phyloP scores from a whole-genome alignment of 768 basidiomycete genomes.

The Podaxis sp. region DNA sequence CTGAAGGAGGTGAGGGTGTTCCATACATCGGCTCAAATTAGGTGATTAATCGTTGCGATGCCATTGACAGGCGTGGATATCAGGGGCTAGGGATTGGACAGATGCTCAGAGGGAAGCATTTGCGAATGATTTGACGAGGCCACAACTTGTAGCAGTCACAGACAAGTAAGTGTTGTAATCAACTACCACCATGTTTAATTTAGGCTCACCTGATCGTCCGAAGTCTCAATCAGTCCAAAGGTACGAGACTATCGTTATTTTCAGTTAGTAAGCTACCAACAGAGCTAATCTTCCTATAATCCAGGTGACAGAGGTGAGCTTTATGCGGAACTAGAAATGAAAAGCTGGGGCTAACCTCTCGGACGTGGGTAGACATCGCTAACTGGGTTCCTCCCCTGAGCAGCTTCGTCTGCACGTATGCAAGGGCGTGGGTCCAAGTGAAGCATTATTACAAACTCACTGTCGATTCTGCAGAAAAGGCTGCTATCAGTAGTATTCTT shows the following conservation, averaged over 20 bases:
- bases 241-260: conserved; percentile 21
- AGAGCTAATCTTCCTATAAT: neutral
- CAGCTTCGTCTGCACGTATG: conserved; percentile 50
- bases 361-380: conserved; percentile 36
- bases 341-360: neutral
- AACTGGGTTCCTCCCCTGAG: conserved; percentile 49
- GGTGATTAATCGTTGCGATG: neutral
- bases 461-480: conserved; percentile 50
- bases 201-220: neutral
- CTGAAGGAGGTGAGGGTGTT: conserved; percentile 42
- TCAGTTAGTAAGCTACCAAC: conserved; percentile 1
- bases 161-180: conserved; percentile 27
- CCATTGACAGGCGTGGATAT: conserved; percentile 46
- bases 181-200: neutral
- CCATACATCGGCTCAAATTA: neutral
- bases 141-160: conserved; percentile 52
- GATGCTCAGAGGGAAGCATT: conserved; percentile 46
- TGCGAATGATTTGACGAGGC: conserved; percentile 55
- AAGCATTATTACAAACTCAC: conserved; percentile 50
- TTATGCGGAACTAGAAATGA: neutral
- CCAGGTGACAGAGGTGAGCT: conserved; percentile 41
- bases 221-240: conserved; percentile 48
- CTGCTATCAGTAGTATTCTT: conserved; percentile 40
- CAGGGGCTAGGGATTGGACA: conserved; percentile 53
- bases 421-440: conserved; percentile 50